Conservation (phyloP, 2,329 filamentous ascomycete species). For the Fusarium miscanthi region DNA sequence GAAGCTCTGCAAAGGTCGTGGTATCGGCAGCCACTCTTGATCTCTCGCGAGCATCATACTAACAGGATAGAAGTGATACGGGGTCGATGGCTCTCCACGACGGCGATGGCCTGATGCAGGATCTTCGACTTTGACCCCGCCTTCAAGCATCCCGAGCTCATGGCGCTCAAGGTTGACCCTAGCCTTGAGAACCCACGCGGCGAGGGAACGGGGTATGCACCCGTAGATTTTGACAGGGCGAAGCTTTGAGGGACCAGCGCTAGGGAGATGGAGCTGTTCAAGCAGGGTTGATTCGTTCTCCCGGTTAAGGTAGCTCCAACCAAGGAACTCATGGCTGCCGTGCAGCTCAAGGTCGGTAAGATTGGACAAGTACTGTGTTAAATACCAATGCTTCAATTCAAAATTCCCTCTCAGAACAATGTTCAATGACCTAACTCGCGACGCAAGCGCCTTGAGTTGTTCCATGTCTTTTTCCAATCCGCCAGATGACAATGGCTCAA, state of each 20-base stretch:
- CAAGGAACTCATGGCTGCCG: neutral
- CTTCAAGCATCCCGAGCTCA: neutral
- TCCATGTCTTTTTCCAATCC: neutral
- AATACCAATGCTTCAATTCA: neutral
- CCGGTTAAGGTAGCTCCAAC: neutral
- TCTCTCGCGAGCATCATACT: neutral
- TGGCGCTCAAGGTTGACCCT: neutral
- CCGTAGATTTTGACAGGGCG: neutral
- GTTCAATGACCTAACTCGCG: neutral
- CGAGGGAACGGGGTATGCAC: neutral
- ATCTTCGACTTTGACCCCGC: neutral
- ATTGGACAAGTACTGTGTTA: neutral
- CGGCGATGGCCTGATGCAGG: neutral
- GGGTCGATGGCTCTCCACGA: neutral
- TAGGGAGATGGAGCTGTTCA: neutral
- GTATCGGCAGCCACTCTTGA: neutral
- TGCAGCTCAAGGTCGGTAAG: neutral
- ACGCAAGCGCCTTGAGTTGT: neutral
- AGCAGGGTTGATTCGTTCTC: neutral
- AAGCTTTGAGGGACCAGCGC: neutral
- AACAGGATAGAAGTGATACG: neutral
- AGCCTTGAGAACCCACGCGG: neutral
- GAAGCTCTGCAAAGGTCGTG: neutral
- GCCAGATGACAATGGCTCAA: neutral
- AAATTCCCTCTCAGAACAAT: neutral